Evolutionary conservation across 768 basidiomycete genomes (phyloP).

Genomic region (Pholiota conissans): DNA sequence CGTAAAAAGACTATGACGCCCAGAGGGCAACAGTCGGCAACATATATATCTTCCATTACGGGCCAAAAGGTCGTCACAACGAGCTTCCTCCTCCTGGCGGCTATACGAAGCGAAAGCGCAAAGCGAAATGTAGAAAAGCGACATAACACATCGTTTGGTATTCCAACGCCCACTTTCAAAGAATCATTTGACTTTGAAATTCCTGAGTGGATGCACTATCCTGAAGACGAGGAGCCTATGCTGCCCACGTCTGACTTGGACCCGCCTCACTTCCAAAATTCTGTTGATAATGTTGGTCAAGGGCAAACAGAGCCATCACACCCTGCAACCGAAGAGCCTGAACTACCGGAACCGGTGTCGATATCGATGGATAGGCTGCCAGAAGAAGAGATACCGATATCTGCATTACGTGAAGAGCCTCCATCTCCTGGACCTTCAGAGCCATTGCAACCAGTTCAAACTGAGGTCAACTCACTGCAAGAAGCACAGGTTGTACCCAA

Average conservation of each 20-base stretch:
- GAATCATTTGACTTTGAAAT: conserved; percentile 47
- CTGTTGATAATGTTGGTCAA: not conserved
- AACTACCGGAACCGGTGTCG: not conserved
- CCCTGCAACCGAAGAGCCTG: not conserved
- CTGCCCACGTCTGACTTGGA: not conserved
- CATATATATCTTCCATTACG: conserved; percentile 8
- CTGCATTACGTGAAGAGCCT: not conserved
- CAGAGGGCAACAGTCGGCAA: conserved; percentile 5
- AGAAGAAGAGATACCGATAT: not conserved
- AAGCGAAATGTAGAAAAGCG: conserved; percentile 45
- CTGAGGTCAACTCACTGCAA: not conserved
- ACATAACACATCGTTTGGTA: conserved; percentile 60
- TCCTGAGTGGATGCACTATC: conserved; percentile 48
- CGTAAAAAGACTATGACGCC: conserved; percentile 4
- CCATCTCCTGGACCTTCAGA: not conserved
- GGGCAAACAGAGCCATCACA: not conserved
- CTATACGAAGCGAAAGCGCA: conserved; percentile 45
- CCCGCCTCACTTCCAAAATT: not conserved
- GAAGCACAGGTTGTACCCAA: not conserved
- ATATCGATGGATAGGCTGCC: not conserved
- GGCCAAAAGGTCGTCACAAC: conserved; percentile 15
- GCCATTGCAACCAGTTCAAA: not conserved
- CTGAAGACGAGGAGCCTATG: conserved; percentile 8
- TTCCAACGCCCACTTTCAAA: conserved; percentile 9
- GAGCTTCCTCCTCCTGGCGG: conserved; percentile 43